phyloP scores from a whole-genome alignment of 106 monocot species.

The Iris macrosiphon region DNA sequence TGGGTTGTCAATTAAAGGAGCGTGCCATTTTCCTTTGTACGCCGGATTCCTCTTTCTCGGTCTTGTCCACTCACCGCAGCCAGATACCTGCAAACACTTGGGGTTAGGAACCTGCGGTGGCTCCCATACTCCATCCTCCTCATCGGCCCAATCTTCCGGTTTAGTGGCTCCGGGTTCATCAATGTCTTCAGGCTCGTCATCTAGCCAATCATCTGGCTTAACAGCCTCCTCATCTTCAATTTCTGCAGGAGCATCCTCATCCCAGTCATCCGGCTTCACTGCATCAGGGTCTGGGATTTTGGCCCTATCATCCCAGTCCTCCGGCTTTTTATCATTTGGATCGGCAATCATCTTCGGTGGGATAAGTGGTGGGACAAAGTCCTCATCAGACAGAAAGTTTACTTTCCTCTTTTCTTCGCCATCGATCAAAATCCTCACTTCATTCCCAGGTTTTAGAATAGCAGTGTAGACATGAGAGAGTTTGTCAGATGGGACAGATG shows the following conservation, averaged over 20 bases:
- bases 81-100: constrained; percentile 61
- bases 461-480: constrained; percentile 78
- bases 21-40: constrained; percentile 87
- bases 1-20: constrained; percentile 77
- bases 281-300: constrained; percentile 79
- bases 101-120: constrained; percentile 80
- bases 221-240: constrained; percentile 67
- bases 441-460: constrained; percentile 61
- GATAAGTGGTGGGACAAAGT: constrained; percentile 74
- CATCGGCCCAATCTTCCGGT: constrained; percentile 71
- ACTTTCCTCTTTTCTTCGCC: constrained; percentile 82
- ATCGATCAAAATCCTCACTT: constrained; percentile 58
- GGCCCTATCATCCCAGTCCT: constrained; percentile 85
- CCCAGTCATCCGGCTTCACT: constrained; percentile 87
- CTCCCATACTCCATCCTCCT: constrained; percentile 68
- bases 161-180: constrained; percentile 64
- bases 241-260: constrained; percentile 86
- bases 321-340: constrained; percentile 86
- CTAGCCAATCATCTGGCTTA: constrained; percentile 89
- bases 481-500: constrained; percentile 56
- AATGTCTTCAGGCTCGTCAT: constrained; percentile 86
- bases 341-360: constrained; percentile 75
- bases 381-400: constrained; percentile 53
- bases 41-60: constrained; percentile 72
- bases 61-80: constrained; percentile 87